Base-by-base conservation (phyloP, 169 alveolate species). In the Plasmodium knowlesi region DNA sequence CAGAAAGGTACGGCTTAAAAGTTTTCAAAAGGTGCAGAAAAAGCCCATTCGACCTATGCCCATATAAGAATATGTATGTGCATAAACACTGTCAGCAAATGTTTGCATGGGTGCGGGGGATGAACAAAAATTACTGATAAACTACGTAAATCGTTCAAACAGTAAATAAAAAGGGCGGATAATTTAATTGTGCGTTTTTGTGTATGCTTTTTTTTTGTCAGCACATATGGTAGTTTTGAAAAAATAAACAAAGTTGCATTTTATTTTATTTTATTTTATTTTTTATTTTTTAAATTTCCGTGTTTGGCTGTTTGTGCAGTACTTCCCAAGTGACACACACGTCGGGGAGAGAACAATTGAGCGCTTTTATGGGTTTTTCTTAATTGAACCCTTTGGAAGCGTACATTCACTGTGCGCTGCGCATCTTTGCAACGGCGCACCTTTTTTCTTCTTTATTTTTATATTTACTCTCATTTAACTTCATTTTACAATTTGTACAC, bases 1-100 rank as follows among this genome's bases (percentile, higher is more conserved):
- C 50, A 34, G 72, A 78, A 79, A 88, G 94, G 94, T 88, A 88
- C 25, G 50, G 50, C 5, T 6, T 73, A 34, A 34, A 61, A 37
- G 43, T 19, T 32, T 82, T 54, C 25, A 53, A 34, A 82, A 57
- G 71, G 57, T n/a, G 41, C 37, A 54, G 25, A 74, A 14, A n/a
- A 46, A 80, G 67, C 39, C 54, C 30, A 80, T 25, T 41, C 61
- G 43, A 22, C 61, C 32, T 28, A 34, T 80, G 86, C 72, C 53
- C 67, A 67, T 67, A 67, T 22, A n/a, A 25, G 76, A 16, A 67
- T 67, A 50, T 50, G 61, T 50, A 50, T 50, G 61, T 2, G 76
- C 1, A 67, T 8, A 4, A 67, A 5, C n/a, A 28, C n/a, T 61
- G 74, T 61, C 32, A 25, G 37, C 76, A 22, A 67, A 67, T 25